These are phyloP conservation scores for Casaregolazyma suthepensis DNA, from an alignment of 1,139 yeast species.

Conservation along the genomic window DNA sequence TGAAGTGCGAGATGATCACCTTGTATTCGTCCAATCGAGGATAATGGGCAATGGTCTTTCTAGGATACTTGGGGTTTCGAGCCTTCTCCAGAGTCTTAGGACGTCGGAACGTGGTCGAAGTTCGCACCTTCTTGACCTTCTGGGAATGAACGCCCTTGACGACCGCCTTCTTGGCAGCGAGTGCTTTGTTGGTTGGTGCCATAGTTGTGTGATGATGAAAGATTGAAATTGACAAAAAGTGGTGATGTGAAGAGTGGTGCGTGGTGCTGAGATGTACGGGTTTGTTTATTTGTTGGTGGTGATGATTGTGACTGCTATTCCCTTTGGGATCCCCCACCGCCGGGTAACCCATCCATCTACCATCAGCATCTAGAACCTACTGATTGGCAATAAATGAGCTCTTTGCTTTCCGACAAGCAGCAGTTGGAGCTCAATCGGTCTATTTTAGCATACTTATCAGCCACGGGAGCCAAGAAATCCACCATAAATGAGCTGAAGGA, in stretches of 20 bases:
- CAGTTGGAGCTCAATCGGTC: slow-evolving; percentile 15
- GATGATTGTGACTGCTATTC: slow-evolving; percentile 2
- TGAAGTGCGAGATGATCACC: slow-evolving; percentile 90
- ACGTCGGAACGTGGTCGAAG: slow-evolving; percentile 90
- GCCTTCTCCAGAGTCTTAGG: slow-evolving; percentile 96
- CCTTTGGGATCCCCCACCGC: slow-evolving; percentile 1
- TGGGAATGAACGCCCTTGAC: slow-evolving; percentile 94
- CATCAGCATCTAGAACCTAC: not conserved
- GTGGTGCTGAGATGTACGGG: not conserved
- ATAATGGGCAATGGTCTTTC: slow-evolving; percentile 96
- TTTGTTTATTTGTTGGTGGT: too few species aligned
- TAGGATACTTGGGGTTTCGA: slow-evolving; percentile 91
- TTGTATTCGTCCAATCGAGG: slow-evolving; percentile 96
- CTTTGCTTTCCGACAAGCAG: slow-evolving; percentile 17
- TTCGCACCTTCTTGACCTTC: slow-evolving; percentile 90
- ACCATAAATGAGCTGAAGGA: not conserved
- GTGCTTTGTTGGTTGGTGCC: slow-evolving; percentile 49
- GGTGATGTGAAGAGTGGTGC: not conserved
- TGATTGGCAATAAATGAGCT: not conserved
- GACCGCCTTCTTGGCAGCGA: slow-evolving; percentile 98
- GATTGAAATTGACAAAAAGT: slow-evolving; percentile 3
- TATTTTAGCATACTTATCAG: slow-evolving; percentile 7
- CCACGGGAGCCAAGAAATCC: not conserved
- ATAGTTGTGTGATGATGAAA: slow-evolving; percentile 6
- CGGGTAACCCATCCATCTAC: not conserved